Evolutionary conservation across 2,329 filamentous ascomycete species (phyloP).

Genomic region (Proliferodiscus dingleyae): DNA sequence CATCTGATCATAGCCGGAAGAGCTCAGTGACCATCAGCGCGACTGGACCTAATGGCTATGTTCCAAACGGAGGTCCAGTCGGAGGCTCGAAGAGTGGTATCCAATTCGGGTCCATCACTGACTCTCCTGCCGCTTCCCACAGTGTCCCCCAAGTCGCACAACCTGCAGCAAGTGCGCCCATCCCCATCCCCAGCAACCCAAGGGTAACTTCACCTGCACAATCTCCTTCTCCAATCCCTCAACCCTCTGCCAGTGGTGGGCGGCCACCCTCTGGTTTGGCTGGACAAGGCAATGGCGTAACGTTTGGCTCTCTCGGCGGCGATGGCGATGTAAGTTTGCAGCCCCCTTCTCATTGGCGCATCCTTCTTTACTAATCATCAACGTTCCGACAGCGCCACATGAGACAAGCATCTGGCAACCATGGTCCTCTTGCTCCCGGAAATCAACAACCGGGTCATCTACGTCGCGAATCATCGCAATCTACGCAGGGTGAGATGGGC

Average conservation of each 20-base stretch:
- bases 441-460: conserved; percentile 66
- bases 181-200: conserved; percentile 63
- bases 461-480: conserved; percentile 82
- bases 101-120: conserved; percentile 74
- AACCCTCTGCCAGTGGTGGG: conserved; percentile 75
- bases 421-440: conserved; percentile 55
- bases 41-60: conserved; percentile 69
- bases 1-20: conserved; percentile 74
- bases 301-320: conserved; percentile 77
- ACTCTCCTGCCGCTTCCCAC: conserved; percentile 62
- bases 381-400: conserved; percentile 55
- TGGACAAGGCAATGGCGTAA: conserved; percentile 65
- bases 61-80: conserved; percentile 70
- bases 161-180: conserved; percentile 45
- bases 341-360: conserved; percentile 21
- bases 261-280: conserved; percentile 73
- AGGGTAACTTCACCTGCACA: conserved; percentile 77
- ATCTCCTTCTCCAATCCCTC: conserved; percentile 90
- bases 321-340: conserved; percentile 69
- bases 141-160: conserved; percentile 56
- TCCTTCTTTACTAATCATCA: conserved; percentile 27
- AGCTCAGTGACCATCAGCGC: conserved; percentile 88
- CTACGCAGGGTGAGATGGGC: conserved; percentile 68
- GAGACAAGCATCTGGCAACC: conserved; percentile 59
- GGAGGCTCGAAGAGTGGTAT: conserved; percentile 59